Base-by-base conservation (phyloP, 805 yeast species). In the Lipomyces mesembrius region DNA sequence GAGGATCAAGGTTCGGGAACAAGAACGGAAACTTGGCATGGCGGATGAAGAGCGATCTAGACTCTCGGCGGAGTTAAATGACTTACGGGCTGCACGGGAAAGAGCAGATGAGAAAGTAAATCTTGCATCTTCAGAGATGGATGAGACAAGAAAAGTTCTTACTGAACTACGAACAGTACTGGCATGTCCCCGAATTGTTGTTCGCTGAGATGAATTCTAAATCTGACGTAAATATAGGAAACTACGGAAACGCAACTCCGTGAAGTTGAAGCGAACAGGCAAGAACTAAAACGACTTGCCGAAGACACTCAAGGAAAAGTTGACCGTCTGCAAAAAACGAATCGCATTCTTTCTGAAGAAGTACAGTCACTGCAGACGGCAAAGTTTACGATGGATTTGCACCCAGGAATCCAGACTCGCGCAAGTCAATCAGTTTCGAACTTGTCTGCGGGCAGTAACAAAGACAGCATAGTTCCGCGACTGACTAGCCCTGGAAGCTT, bases 1-100 rank as follows among this genome's bases (percentile, higher is more conserved):
- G 61, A 84, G 82, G 54, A 78, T 84, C 57, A 83, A 82, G 64
- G 75, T 77, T 46, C 68, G 73, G 4, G 83, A 79, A 61, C 75
- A 87, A 49, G 82, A 78, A 74, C 79, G 76, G 69, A 72, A 79
- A 20, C 64, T 74, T 11, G 62, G 60, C 6, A 57, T 65, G 65
- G 70, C 59, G 8, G 70, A 68, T 34, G 71, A 68, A 46, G 71
- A 68, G 52, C 58, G 71, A n/a, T 62, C 70, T 17, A 65, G 66
- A 57, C 55, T 51, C 63, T 65, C 63, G 55, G 70, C 63, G 46
- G 70, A 63, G 70, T 64, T 56, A 43, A 73, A 52, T 61, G 72
- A 54, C 70, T 54, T 68, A n/a, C 68, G 73, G 32, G 57, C 75
- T 2, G 66, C 71, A 5, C 63, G 74, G 22, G 75, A 75, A 51